Percentiles rank a stretch among this genome's conserved stretches.
These are phyloP conservation scores for Neurospora intermedia DNA, from an alignment of 495 filamentous ascomycete species.

Conservation along the genomic window DNA sequence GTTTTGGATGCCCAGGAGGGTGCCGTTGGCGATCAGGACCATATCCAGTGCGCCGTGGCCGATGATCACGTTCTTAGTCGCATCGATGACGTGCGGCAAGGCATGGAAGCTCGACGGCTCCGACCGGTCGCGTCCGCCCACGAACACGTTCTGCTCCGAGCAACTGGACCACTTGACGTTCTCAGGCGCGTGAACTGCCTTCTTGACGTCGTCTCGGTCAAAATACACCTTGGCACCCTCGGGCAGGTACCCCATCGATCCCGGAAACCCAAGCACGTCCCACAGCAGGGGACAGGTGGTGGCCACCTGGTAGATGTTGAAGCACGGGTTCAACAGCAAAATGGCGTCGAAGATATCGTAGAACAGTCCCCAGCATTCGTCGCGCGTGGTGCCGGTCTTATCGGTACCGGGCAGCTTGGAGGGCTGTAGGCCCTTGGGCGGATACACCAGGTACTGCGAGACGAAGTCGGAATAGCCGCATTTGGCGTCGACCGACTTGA, in stretches of 20 bases:
- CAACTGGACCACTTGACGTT: conserved; percentile 52
- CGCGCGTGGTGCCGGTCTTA: conserved; percentile 7
- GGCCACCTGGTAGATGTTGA: conserved; percentile 65
- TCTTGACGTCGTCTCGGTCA: conserved; percentile 64
- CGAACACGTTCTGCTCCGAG: conserved; percentile 40
- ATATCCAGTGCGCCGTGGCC: conserved; percentile 51
- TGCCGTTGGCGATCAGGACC: conserved; percentile 53
- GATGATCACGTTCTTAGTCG: conserved; percentile 57
- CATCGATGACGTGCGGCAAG: conserved; percentile 62
- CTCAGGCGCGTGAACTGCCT: conserved; percentile 57
- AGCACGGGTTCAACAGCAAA: conserved; percentile 61
- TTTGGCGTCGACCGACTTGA: conserved; percentile 41
- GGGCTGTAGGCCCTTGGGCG: conserved; percentile 52
- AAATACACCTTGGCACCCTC: conserved; percentile 58
- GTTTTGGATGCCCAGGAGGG: conserved; percentile 65
- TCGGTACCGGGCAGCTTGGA: conserved; percentile 15
- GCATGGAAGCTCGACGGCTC: conserved; percentile 38
- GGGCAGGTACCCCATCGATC: conserved; percentile 38
- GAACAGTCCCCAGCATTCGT: conserved; percentile 34
- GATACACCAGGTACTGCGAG: conserved; percentile 52
- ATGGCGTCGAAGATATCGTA: conserved; percentile 45
- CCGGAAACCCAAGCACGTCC: conserved; percentile 56
- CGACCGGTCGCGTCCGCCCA: conserved; percentile 34
- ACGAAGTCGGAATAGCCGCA: conserved; percentile 61
- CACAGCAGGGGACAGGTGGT: conserved; percentile 64